Conservation (phyloP, 495 filamentous ascomycete species). For the Daldinia decipiens region DNA sequence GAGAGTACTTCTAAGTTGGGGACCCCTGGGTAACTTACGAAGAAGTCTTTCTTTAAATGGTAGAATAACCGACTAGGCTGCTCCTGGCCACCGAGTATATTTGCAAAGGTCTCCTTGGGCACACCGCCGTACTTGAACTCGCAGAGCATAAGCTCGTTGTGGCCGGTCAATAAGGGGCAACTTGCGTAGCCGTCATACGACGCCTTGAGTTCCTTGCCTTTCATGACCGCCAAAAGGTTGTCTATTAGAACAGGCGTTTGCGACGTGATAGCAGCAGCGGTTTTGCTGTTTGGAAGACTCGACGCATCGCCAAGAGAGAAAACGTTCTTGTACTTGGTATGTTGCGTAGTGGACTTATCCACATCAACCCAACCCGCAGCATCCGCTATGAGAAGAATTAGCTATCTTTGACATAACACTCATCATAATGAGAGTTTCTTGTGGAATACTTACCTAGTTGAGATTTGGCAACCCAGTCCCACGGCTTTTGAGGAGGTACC, state of each 20-base stretch:
- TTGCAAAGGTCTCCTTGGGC: conserved; percentile 74
- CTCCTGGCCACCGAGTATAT: conserved; percentile 67
- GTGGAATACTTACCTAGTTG: conserved; percentile 39
- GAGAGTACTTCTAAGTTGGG: not conserved
- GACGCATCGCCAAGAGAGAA: conserved; percentile 77
- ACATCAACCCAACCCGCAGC: conserved; percentile 73
- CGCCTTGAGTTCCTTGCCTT: conserved; percentile 63
- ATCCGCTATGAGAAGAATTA: conserved; percentile 56
- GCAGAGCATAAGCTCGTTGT: conserved; percentile 73
- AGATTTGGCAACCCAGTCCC: conserved; percentile 48
- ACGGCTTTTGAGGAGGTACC: conserved; percentile 48
- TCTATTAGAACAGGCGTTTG: conserved; percentile 69
- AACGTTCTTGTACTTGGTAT: conserved; percentile 71
- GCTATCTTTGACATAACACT: not conserved
- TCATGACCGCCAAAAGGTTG: conserved; percentile 63
- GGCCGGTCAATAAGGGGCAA: conserved; percentile 72
- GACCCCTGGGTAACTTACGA: conserved; percentile 49
- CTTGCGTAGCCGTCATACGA: conserved; percentile 75
- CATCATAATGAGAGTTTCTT: not conserved
- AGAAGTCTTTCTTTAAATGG: conserved; percentile 76
- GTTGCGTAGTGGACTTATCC: conserved; percentile 66
- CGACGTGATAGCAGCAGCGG: conserved; percentile 71
- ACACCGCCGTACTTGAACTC: conserved; percentile 79
- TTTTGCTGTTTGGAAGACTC: conserved; percentile 74
- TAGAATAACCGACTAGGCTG: conserved; percentile 67